Percentiles rank a stretch among this genome's conserved stretches.
These are phyloP conservation scores for Trypanosoma melophagium DNA, from an alignment of 208 protist genomes.

Conservation along the genomic window DNA sequence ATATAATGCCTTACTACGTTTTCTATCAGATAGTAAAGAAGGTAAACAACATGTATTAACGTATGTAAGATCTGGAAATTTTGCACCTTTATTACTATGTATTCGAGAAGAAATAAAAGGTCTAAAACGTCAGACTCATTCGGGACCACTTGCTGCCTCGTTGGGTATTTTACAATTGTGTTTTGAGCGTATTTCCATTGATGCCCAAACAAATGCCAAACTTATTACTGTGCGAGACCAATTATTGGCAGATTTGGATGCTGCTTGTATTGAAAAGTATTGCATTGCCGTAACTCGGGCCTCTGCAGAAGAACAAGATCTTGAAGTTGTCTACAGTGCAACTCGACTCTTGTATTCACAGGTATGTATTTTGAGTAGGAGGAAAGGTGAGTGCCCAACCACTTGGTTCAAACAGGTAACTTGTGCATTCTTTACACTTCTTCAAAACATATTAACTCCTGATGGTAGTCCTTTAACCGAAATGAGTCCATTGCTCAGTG, in stretches of 20 bases:
- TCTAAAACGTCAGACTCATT: slow-evolving; percentile 38
- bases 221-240: slow-evolving; percentile 53
- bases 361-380: slow-evolving; percentile 42
- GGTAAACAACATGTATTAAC: slow-evolving; percentile 54
- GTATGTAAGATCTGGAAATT: slow-evolving; percentile 64
- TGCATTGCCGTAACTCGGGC: slow-evolving; percentile 61
- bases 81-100: slow-evolving; percentile 40
- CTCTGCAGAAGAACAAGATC: slow-evolving; percentile 45
- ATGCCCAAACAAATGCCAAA: slow-evolving; percentile 37
- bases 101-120: slow-evolving; percentile 62
- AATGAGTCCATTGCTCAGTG: slow-evolving; percentile 21
- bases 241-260: slow-evolving; percentile 63
- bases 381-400: slow-evolving; percentile 46
- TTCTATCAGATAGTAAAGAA: slow-evolving; percentile 54
- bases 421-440: slow-evolving; percentile 61
- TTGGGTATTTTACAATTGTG: slow-evolving; percentile 53
- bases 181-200: slow-evolving; percentile 49
- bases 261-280: slow-evolving; percentile 54
- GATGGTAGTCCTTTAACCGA: slow-evolving; percentile 32
- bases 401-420: slow-evolving; percentile 54
- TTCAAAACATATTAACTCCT: slow-evolving; percentile 75
- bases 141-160: slow-evolving; percentile 38
- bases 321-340: slow-evolving; percentile 61
- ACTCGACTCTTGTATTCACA: slow-evolving; percentile 54
- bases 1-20: slow-evolving; percentile 38